Base-by-base conservation (phyloP, 1,284 basidiomycete genomes). In the Schizophyllum amplum region DNA sequence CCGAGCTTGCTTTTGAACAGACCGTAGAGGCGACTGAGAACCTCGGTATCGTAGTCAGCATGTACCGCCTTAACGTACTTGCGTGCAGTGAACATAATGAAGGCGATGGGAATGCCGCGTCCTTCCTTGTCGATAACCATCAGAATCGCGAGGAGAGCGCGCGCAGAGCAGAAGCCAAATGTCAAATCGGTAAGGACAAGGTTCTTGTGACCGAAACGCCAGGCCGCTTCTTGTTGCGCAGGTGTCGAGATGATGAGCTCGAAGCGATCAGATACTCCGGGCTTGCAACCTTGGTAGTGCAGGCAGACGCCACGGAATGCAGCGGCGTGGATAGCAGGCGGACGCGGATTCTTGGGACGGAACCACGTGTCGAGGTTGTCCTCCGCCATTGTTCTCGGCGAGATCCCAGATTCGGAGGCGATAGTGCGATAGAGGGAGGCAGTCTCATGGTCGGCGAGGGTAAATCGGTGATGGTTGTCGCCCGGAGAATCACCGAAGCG, bases 101-200 rank as follows among this genome's bases (percentile, higher is more conserved):
- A 54, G 1, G 42, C 57, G 25, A 66, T 55, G 6, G 66, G 64
- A 6, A 67, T 47, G 3, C 65, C 66, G 2, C 52, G 49, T 3
- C 59, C 55, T 25, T 57, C 24, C 22, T 64, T 57, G 51, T 67
- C 61, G 23, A 66, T 15, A 1, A 49, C 64, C 63, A 68, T 63
- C 23, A 66, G 53, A 53, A 68, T 62, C 7, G 59, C 47, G 4
- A 68, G 55, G 7, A 66, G 59, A 13, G 56, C 60, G 22, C 62
- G 57, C 7, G 62, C 59, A 7, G 63, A 63, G 48, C 63, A 66
- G 25, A 67, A 47, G 1, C 66, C 64, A 53, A 69, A 69, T 1
- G 67, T 69, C 6, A 64, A 47, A 58, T 69, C 66, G 59, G 67
- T 63, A 4, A 68, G 51, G 20, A 69, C 52, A 27, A 64, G 66